Base-by-base conservation (phyloP, 768 basidiomycete genomes). In the Calocybe gangraenosa region DNA sequence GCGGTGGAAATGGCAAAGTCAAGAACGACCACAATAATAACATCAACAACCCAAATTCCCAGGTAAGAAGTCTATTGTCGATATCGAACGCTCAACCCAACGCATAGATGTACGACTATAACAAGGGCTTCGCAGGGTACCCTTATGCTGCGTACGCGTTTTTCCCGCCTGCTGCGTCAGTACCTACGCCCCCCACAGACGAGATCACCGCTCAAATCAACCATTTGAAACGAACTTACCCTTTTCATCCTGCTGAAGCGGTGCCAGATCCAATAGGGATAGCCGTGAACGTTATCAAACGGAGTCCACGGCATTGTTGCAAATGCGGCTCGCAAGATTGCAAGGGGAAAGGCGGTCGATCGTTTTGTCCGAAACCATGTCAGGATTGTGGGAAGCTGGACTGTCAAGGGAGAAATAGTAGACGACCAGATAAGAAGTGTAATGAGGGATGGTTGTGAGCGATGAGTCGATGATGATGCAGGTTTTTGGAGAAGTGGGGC, bases 381-480 rank as follows among this genome's bases (percentile, higher is more conserved):
- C 84, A 87, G 66, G 87, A 91, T 62, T 91, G 88, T 59, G 84
- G 85, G n/a, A 83, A 84, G 68, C 54, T 83, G 51, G 82, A 85
- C 13, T 91, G 87, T 57, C 81, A 74, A 54, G 87, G 87, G 19
- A 70, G 87, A 63, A 89, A 87, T 56, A 85, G 82, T 57, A 73
- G 87, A 59, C 67, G 84, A 37, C 87, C 88, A 5, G 87, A 88
- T 56, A 83, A 85, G 62, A 75, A 71, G 47, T 90, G 87, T 54
- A 68, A 70, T 3, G 84, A 88, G 47, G 73, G 71, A 11, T 74
- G 73, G 73, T 51, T 38, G 38, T 51, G 39, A 9, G n/a, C n/a
- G n/a, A n/a, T n/a, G n/a, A n/a, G n/a, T n/a, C n/a, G n/a, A n/a
- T n/a, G n/a, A n/a, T n/a, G n/a, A n/a, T n/a, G n/a, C n/a, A n/a